Evolutionary conservation across 495 filamentous ascomycete genomes (phyloP), one percentile per base, ranked within the genome.

Genomic region (Aspergillus conjunctus): DNA sequence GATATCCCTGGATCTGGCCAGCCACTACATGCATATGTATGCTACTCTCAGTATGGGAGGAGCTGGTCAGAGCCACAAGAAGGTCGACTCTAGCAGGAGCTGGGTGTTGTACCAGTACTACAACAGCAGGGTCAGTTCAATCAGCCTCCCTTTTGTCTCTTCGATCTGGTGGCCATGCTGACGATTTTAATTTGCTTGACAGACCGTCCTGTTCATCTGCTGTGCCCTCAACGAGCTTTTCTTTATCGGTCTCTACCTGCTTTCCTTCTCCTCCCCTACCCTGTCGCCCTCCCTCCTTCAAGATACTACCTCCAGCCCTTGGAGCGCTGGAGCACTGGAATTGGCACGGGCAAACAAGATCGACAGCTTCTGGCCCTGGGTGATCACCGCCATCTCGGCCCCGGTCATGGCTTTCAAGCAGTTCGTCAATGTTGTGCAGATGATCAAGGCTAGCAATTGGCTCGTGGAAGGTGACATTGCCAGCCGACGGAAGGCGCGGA

Each of bases 1-100:
- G 68, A 98, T 98, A 68, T 87, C 86, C 54, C 71, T 98, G 68
- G 94, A 98, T 73, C 76, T 98, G 64, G 91, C 95, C 34, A 94
- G 90, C 75, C 94, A 98, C 73, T 98, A 97, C 75, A 90, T 97
- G 81, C 95, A 98, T 77, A 97, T 98, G 92, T 98, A 92, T 72
- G 92, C 92, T 11, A 96, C 91, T 15, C 66, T 80, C 58, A 84
- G 84, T 66, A 92, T 95, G 90, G 91, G 87, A 34, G 91, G 89
- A 18, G 72, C 76, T 15, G 83, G 83, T 44, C 83, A 87, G 71
- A 94, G 91, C 70, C 94, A 98, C 77, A 98, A 98, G 88, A 94
- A 90, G 64, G 86, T 98, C 32, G 91, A 94, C 65, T 82, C 81
- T 18, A 77, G 61, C 61, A 67, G 74, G 53, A 82, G 78, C 70